Base-by-base conservation (phyloP, 1,139 yeast species). In the Blastobotrys aristatus region DNA sequence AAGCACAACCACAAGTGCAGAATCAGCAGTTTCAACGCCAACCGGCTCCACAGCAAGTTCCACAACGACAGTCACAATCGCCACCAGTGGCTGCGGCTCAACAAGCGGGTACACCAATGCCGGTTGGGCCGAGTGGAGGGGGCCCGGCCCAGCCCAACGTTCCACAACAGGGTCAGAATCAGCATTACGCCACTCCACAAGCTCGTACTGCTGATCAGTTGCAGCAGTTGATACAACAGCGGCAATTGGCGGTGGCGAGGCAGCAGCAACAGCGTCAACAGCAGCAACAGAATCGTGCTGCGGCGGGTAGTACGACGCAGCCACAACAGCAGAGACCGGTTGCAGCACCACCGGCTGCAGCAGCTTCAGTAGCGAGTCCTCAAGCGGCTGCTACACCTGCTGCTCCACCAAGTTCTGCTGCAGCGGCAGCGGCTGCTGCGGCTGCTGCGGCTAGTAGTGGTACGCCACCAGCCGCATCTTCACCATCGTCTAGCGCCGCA, bases 31-130 rank as follows among this genome's bases (percentile, higher is more conserved):
- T n/a, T 3, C 39, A 35, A 35, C 39, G 20, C 16, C 21, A 16
- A 17, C 38, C n/a, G 17, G 7, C 4, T 5, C 36, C 16, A 32
- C 24, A 4, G 14, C 26, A 35, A 14, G 8, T 3, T 3, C 26
- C 5, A 21, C 38, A 34, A 18, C 38, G 13, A 46, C 72, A 3
- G 67, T 69, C 13, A 50, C 52, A 18, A 48, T 49, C 8, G 13
- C 30, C 8, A 26, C 30, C 8, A 26, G 33, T 17, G 14, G 5
- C 3, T 3, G 33, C 33, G n/a, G n/a, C n/a, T n/a, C n/a, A n/a
- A n/a, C n/a, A n/a, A n/a, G n/a, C n/a, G n/a, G n/a, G n/a, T n/a
- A n/a, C n/a, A n/a, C n/a, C n/a, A n/a, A n/a, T n/a, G n/a, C n/a
- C n/a, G n/a, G n/a, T n/a, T n/a, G n/a, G n/a, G n/a, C n/a, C n/a